phyloP scores from a whole-genome alignment of 192 early-diverging fungal genomes.

The Backusella mclennaniae region DNA sequence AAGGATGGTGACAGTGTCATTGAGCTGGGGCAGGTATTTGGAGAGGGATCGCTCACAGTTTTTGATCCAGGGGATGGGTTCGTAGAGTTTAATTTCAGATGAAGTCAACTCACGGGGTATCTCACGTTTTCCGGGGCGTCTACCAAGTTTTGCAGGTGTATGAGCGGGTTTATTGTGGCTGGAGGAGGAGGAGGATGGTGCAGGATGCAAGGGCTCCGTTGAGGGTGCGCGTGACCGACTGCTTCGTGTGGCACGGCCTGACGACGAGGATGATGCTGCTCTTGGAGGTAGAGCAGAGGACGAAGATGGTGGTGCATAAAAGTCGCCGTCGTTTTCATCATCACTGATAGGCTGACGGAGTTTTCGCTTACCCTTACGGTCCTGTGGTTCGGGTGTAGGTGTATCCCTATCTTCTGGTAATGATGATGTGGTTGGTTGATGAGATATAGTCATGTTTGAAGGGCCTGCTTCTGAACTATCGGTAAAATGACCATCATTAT shows the following conservation, averaged over 20 bases:
- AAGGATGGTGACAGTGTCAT: slow-evolving; percentile 57
- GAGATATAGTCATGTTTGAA: not conserved
- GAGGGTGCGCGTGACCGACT: not conserved
- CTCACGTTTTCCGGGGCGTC: not conserved
- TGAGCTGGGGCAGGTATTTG: slow-evolving; percentile 64
- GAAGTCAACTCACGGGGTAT: slow-evolving; percentile 1
- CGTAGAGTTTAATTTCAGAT: slow-evolving; percentile 22
- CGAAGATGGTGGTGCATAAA: not conserved
- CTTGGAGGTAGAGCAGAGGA: not conserved
- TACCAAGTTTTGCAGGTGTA: not conserved
- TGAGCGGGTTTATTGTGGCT: not conserved
- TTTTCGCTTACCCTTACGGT: slow-evolving; percentile 25
- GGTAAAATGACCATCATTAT: slow-evolving; percentile 8
- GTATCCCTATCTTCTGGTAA: not conserved
- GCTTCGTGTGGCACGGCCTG: not conserved
- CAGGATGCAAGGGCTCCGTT: not conserved
- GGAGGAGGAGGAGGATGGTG: not conserved
- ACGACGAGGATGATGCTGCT: not conserved
- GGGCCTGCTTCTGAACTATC: slow-evolving; percentile 14
- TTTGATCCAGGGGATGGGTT: slow-evolving; percentile 54
- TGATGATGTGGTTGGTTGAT: not conserved
- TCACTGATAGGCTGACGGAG: slow-evolving; percentile 5
- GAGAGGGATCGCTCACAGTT: slow-evolving; percentile 38
- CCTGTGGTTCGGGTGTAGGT: not conserved
- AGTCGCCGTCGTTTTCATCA: slow-evolving; percentile 7